phyloP scores from a whole-genome alignment of 2,329 filamentous ascomycete genomes.

The Colletotrichum theobromicola region DNA sequence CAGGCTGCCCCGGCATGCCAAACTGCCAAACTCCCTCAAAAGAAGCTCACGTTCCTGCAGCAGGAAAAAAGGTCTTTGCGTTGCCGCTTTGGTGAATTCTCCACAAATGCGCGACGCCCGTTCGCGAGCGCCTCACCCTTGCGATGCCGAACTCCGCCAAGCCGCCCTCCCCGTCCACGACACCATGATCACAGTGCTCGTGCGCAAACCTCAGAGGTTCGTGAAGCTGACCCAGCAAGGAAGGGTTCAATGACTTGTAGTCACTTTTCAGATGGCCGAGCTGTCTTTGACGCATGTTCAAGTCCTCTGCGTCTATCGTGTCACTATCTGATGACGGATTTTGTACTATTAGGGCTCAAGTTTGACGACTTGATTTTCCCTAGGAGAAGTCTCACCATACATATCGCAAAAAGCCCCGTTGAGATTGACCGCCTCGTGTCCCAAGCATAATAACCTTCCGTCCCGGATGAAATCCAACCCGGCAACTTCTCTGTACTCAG shows the following conservation, averaged over 20 bases:
- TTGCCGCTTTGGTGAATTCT: slow-evolving; percentile 3
- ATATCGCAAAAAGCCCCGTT: neutral
- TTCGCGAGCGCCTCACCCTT: slow-evolving; percentile 6
- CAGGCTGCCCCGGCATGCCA: neutral
- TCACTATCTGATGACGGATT: neutral
- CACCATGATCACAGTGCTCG: neutral
- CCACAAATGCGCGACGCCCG: slow-evolving; percentile 10
- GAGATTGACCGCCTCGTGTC: neutral
- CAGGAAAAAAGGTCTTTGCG: neutral
- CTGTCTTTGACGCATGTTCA: neutral
- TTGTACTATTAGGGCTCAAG: neutral
- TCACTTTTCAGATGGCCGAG: neutral
- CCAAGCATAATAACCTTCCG: neutral
- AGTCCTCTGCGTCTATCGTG: neutral
- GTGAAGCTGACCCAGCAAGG: neutral
- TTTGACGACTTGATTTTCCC: neutral
- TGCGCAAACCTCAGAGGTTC: neutral
- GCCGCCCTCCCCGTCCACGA: neutral
- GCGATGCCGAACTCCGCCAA: neutral
- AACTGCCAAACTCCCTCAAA: neutral
- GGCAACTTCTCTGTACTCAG: neutral
- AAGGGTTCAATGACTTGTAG: neutral
- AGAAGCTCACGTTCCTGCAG: neutral
- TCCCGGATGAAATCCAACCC: neutral
- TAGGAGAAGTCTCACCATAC: rapidly evolving